phyloP scores from a whole-genome alignment of 2,329 filamentous ascomycete species.

The Cordyceps cateniannulata region DNA sequence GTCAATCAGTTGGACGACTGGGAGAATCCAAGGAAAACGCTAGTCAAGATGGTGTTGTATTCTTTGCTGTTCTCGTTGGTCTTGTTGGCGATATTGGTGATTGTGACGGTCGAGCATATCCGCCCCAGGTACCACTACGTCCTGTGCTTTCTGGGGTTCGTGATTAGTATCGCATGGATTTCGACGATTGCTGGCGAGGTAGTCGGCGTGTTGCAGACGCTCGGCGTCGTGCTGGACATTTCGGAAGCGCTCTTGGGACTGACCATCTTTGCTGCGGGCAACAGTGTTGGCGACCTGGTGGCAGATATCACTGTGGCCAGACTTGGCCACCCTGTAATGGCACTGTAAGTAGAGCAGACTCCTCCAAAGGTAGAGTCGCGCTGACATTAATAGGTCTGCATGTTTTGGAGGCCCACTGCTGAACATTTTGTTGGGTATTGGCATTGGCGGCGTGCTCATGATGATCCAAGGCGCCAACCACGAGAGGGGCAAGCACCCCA shows the following conservation, averaged over 20 bases:
- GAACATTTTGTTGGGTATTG: conserved; percentile 91
- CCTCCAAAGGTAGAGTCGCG: neutral
- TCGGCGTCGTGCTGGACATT: conserved; percentile 88
- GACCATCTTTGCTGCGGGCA: conserved; percentile 94
- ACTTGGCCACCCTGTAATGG: conserved; percentile 95
- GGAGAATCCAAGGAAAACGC: conserved; percentile 40
- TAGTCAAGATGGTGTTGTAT: conserved; percentile 53
- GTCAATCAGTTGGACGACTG: conserved; percentile 57
- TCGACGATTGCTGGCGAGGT: conserved; percentile 93
- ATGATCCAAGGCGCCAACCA: conserved; percentile 64
- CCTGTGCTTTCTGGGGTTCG: conserved; percentile 83
- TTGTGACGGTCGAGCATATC: conserved; percentile 59
- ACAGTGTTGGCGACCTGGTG: conserved; percentile 88
- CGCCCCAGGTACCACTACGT: conserved; percentile 69
- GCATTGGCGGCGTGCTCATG: conserved; percentile 85
- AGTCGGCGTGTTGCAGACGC: conserved; percentile 85
- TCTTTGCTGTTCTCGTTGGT: conserved; percentile 64
- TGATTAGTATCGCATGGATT: conserved; percentile 92
- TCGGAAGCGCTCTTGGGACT: conserved; percentile 91
- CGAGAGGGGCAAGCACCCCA: conserved; percentile 60
- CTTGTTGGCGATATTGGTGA: conserved; percentile 58
- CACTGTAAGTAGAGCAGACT: conserved; percentile 47
- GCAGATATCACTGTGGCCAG: conserved; percentile 91
- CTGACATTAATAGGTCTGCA: conserved; percentile 51
- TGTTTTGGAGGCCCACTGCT: conserved; percentile 99